Evolutionary conservation across 192 early-diverging fungal species (phyloP), one percentile per base, ranked within the genome.

Genomic region (Linnemannia exigua): DNA sequence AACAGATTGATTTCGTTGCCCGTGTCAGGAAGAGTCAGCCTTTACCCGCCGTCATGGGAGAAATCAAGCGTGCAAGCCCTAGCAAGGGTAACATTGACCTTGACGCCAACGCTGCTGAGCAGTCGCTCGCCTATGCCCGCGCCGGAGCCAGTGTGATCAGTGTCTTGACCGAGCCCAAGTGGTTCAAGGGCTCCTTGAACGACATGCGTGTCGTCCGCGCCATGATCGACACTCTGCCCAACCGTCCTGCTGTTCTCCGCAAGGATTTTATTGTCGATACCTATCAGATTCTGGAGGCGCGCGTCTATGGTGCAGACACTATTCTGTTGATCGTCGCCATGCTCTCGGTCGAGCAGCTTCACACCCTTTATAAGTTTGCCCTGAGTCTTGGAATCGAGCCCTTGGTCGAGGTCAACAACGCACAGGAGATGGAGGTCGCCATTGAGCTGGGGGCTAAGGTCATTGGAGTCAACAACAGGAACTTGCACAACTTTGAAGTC

Each of bases 401-500:
- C n/a, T 90, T 99, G 77, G 98, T 99, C 5, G 99, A 99, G 87
- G 99, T 99, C 44, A 98, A 99, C 80, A 96, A 94, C 79, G 90
- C 82, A 28, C 93, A 92, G 44, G 98, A 99, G 89, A 98, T 99
- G 98, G 81, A 89, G 36, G 90, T 92, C 61, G 99, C 99, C 0
- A 80, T 98, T 35, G 91, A 90, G 47, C 84, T 95, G 8, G 97
- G 96, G 0, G 93, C 99, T 35, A 92, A 92, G 80, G 93, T 99
- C 33, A 95, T 99, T 83, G 99, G 99, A 72, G 96, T 99, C 81
- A 99, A 99, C 88, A 99, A 99, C 90, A 93, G 99, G 54, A 97
- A 99, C 79, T 88, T 99, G 87, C 96, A 99, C 84, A 97, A 95
- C 66, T 99, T 99, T 90, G 94, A 94, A 67, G 96, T 99, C 17